A percentile compares a stretch with the other conserved stretches of the same genome.
phyloP scores from a whole-genome alignment of 139 green algal genomes.

The Volvox africanus region DNA sequence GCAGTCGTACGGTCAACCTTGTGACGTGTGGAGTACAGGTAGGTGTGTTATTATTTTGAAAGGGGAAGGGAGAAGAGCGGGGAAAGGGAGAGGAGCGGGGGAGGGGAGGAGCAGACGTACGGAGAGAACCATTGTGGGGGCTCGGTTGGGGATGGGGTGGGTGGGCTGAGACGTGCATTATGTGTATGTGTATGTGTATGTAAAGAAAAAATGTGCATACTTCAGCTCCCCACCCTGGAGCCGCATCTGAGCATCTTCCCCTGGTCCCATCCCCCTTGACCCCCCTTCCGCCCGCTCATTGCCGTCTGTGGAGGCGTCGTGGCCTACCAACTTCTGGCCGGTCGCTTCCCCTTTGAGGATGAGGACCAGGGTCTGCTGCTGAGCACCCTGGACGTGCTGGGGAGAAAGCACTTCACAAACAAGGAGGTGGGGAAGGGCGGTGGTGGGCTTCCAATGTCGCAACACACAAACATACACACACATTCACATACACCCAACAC shows the following conservation, averaged over 20 bases:
- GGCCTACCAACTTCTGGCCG: slow-evolving; percentile 77
- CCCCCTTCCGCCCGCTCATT: too few species aligned
- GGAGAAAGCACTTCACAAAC: slow-evolving; percentile 57
- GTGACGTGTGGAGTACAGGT: slow-evolving; percentile 82
- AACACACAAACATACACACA: neutral
- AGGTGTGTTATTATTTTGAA: neutral
- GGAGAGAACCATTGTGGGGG: too few species aligned
- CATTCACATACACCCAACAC: too few species aligned
- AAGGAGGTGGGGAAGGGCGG: slow-evolving; percentile 21
- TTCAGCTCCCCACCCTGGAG: too few species aligned
- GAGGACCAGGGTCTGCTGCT: slow-evolving; percentile 74
- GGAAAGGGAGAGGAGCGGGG: neutral
- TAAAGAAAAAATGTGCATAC: too few species aligned
- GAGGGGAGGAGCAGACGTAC: neutral
- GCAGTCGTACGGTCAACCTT: slow-evolving; percentile 67
- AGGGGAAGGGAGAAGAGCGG: neutral
- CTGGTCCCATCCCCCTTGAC: too few species aligned
- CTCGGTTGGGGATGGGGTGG: too few species aligned
- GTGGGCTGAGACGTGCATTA: too few species aligned
- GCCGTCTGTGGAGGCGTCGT: slow-evolving; percentile 67
- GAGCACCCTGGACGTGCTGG: slow-evolving; percentile 65
- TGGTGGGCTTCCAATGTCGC: too few species aligned
- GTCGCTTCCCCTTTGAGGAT: slow-evolving; percentile 74
- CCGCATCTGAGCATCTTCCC: too few species aligned
- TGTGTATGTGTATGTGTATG: too few species aligned